A percentile compares a stretch with the other conserved stretches of the same genome.
These are phyloP conservation scores for Malassezia equina DNA, from an alignment of 1,284 basidiomycete species.

Conservation along the genomic window DNA sequence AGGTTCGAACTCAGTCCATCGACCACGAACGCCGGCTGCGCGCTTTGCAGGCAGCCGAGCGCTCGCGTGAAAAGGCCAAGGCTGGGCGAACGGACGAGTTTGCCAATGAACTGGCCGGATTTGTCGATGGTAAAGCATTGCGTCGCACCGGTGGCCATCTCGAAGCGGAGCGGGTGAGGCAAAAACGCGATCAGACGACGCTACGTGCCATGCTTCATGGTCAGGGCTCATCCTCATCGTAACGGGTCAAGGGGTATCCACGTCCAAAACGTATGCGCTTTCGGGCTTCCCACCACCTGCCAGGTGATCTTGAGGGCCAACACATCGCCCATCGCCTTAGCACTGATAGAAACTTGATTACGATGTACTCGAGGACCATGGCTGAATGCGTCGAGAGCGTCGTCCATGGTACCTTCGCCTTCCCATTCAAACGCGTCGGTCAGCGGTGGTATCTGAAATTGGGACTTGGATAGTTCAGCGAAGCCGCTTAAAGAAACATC, in stretches of 20 bases:
- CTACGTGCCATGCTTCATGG: constrained; percentile 40
- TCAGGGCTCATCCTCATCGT: not conserved
- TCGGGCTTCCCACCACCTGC: not conserved
- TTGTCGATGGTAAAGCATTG: constrained; percentile 42
- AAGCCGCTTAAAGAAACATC: constrained; percentile 16
- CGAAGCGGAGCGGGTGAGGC: constrained; percentile 40
- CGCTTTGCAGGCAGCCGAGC: constrained; percentile 41
- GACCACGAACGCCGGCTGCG: constrained; percentile 46
- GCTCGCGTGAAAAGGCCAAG: constrained; percentile 32
- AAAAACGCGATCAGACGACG: constrained; percentile 40
- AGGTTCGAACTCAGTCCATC: constrained; percentile 41
- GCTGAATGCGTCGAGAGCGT: not conserved
- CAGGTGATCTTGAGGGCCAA: not conserved
- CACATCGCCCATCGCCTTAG: not conserved
- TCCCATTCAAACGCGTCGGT: constrained; percentile 4
- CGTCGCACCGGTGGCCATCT: constrained; percentile 42
- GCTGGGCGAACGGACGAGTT: constrained; percentile 38
- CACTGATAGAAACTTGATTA: not conserved
- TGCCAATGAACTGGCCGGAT: constrained; percentile 40
- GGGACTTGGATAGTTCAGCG: not conserved
- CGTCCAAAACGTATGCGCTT: constrained; percentile 7
- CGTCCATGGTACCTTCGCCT: not conserved
- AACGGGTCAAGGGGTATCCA: not conserved
- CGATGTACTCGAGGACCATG: constrained; percentile 2
- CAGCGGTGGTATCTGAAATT: not conserved